phyloP scores from a whole-genome alignment of 306 rosid genomes.

The Vicia villosa region DNA sequence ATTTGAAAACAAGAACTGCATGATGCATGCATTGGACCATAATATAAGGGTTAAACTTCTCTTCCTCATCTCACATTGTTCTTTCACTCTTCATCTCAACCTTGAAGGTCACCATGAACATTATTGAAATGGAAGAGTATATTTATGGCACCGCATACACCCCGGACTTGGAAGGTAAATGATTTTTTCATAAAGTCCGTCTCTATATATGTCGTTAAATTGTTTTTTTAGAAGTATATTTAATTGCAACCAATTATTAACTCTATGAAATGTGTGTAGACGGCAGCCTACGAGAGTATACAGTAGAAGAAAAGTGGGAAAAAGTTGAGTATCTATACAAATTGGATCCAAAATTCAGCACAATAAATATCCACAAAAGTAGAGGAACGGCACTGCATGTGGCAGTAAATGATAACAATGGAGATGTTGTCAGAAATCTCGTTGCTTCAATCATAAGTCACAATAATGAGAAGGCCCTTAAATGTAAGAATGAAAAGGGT shows the following conservation, averaged over 20 bases:
- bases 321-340: neutral
- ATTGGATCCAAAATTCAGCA: neutral
- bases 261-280: neutral
- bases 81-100: neutral
- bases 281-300: neutral
- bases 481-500: conserved; percentile 12
- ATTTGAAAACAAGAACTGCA: no score
- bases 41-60: neutral
- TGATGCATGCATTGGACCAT: no score
- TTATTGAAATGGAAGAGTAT: neutral
- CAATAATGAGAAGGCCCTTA: neutral
- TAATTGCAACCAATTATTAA: no score
- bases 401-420: conserved; percentile 45
- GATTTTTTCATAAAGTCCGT: no score
- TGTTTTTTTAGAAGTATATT: no score
- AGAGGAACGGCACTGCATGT: conserved; percentile 55
- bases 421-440: neutral
- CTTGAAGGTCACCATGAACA: neutral
- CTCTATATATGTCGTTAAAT: no score
- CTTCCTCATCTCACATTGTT: neutral
- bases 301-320: neutral
- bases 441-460: neutral
- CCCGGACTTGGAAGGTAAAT: neutral
- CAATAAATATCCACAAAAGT: conserved; percentile 4
- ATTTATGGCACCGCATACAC: neutral